Evolutionary conservation across 1,284 basidiomycete genomes (phyloP).

Genomic region (Lentinus polychrous): DNA sequence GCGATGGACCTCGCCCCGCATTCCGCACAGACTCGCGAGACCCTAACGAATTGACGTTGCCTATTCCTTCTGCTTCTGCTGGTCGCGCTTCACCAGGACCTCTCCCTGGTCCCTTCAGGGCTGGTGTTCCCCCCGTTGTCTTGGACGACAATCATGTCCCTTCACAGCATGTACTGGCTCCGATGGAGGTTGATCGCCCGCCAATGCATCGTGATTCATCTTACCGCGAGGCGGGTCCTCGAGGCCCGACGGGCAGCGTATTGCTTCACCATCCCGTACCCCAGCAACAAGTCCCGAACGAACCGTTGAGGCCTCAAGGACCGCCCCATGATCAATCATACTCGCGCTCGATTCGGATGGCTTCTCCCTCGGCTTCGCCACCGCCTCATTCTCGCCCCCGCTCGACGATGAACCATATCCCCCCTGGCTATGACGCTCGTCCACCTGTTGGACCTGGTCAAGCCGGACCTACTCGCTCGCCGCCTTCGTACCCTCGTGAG

Average conservation of each 20-base stretch:
- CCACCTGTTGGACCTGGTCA: conserved; percentile 51
- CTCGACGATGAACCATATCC: conserved; percentile 29
- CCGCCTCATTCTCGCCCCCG: too few relatives aligned
- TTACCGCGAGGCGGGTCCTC: conserved; percentile 32
- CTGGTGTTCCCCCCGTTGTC: conserved; percentile 71
- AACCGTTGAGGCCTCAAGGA: too few relatives aligned
- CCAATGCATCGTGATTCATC: conserved; percentile 46
- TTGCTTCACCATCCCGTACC: conserved; percentile 64
- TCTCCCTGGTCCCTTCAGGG: conserved; percentile 61
- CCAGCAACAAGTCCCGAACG: conserved; percentile 44
- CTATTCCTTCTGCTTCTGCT: conserved; percentile 41
- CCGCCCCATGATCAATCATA: conserved; percentile 34
- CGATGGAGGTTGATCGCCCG: conserved; percentile 79
- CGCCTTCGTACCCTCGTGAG: conserved; percentile 46
- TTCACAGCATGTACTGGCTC: conserved; percentile 66
- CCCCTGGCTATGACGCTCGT: conserved; percentile 25
- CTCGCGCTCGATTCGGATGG: too few relatives aligned
- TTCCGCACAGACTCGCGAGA: conserved; percentile 64
- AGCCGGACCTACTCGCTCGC: conserved; percentile 39
- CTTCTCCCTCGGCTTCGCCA: too few relatives aligned
- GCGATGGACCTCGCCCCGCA: conserved; percentile 36
- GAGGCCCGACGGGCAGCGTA: conserved; percentile 45
- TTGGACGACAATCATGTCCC: conserved; percentile 65
- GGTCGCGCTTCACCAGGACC: conserved; percentile 10
- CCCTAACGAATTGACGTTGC: conserved; percentile 51